Evolutionary conservation across 2,329 filamentous ascomycete genomes (phyloP), one percentile per base, ranked within the genome.

Genomic region (Talaromyces sp.): DNA sequence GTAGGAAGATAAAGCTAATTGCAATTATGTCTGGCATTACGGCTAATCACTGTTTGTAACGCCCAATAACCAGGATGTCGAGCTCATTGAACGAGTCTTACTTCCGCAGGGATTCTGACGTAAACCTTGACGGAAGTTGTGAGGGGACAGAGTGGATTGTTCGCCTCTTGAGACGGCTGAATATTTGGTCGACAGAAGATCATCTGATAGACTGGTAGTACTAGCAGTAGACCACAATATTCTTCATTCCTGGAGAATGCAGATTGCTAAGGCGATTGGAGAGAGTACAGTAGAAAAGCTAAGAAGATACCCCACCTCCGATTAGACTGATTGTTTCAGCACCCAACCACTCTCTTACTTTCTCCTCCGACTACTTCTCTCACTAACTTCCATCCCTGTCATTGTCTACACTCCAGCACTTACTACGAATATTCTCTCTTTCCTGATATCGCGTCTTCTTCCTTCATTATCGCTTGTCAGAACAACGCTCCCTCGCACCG

Each of bases 101-200:
- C 24, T 39, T 56, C 52, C 52, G 52, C 52, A 19, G 3, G 52
- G 43, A 50, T 61, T 45, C 59, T 61, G 59, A 61, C 59, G 59
- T 61, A 61, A 61, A 39, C 45, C 4, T 35, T 45, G 27, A 48
- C 19, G 22, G 45, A 16, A 19, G 16, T 31, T 50, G 19, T 27
- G 41, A 60, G 50, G n/a, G 50, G 16, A 54, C 31, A 7, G 27
- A 31, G 27, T 7, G 7, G 27, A 31, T 31, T n/a, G 24, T 37
- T 50, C 9, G 58, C 58, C 43, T 33, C 45, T 39, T 39, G 52
- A 56, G 6, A 56, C 24, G n/a, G n/a, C 14, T n/a, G 11, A 37
- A 37, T 3, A 24, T 22, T 56, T 24, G 52, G 33, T 56, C n/a
- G 52, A 24, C 33, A 52, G 13, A 22, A 37, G 31, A 56, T 37